These are phyloP conservation scores for Aureobasidium musti DNA, from an alignment of 2,329 filamentous ascomycete species.

Conservation along the genomic window DNA sequence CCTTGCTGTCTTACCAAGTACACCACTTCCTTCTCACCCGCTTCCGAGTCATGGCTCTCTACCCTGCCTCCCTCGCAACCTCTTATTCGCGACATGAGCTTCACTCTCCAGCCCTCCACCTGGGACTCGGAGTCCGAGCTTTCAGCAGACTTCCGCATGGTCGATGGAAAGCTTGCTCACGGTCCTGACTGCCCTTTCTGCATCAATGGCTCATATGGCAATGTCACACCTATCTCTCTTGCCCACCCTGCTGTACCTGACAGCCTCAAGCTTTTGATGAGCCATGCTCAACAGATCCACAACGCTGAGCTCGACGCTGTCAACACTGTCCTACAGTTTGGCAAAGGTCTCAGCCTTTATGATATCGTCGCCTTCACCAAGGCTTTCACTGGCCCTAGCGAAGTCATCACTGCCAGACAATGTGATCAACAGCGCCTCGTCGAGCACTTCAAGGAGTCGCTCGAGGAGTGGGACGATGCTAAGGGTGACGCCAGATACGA, in stretches of 20 bases:
- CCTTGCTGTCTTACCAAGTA: constrained; percentile 24
- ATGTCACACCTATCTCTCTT: constrained; percentile 12
- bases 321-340: constrained; percentile 15
- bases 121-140: constrained; percentile 17
- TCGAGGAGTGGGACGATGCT: constrained; percentile 18
- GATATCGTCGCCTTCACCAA: constrained; percentile 24
- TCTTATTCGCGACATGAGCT: constrained; percentile 28
- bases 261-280: constrained; percentile 21
- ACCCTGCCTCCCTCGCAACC: constrained; percentile 12
- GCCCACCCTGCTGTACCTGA: constrained; percentile 18
- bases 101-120: constrained; percentile 24
- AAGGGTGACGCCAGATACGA: constrained; percentile 16
- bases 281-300: constrained; percentile 22
- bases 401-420: constrained; percentile 18
- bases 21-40: constrained; percentile 26
- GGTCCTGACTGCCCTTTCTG: constrained; percentile 27
- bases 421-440: constrained; percentile 23
- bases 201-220: constrained; percentile 22
- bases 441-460: constrained; percentile 23
- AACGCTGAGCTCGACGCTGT: constrained; percentile 20
- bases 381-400: constrained; percentile 17
- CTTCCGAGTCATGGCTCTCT: constrained; percentile 24
- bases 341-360: constrained; percentile 21
- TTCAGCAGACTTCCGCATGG: constrained; percentile 25
- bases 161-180: constrained; percentile 23